Base-by-base conservation (phyloP, 148 eudicot genomes). In the Simmondsia chinensis region DNA sequence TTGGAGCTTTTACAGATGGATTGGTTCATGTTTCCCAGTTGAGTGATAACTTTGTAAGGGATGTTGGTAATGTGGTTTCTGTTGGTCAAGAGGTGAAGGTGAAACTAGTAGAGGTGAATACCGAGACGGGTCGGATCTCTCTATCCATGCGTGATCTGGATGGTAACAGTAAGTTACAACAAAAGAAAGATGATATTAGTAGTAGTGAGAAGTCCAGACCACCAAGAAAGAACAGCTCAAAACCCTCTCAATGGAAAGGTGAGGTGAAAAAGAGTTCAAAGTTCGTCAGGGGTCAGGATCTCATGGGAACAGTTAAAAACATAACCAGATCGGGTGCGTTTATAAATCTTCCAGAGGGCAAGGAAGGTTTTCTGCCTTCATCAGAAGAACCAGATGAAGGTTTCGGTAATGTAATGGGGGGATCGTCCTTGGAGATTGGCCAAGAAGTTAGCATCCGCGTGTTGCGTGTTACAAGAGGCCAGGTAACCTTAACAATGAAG, bases 1-100 rank as follows among this genome's bases (percentile, higher is more conserved):
- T 93, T 69, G 99, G 99, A 47, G 96, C 99, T 43, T 93, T 79
- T 46, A 72, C 99, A 0, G 94, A 86, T 70, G 96, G 99, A 15
- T 73, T 93, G 24, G 96, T 93, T 31, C 99, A 93, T 57, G 87
- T 93, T 48, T 93, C 99, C 18, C 44, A 47, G 59, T 51, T 93
- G 65, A 86, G 94, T 61, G 75, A 80, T 45, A 56, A 57, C 52
- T 93, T 57, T 69, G 89, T 93, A 42, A 93, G 80, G 83, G 89
- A 86, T 69, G 94, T 93, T 6, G 61, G 65, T 20, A 67, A 60
- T 42, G 64, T 80, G 49, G 83, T 93, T 19, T 65, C 86, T 2
- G 31, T 93, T 31, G 99, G 99, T 23, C 99, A 93, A 61, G 96
- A 93, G 70, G 99, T 93, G 39, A 72, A 65, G 40, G 99, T 93